phyloP scores from a whole-genome alignment of 345 rosid species.

The Sisymbrium altissimum region DNA sequence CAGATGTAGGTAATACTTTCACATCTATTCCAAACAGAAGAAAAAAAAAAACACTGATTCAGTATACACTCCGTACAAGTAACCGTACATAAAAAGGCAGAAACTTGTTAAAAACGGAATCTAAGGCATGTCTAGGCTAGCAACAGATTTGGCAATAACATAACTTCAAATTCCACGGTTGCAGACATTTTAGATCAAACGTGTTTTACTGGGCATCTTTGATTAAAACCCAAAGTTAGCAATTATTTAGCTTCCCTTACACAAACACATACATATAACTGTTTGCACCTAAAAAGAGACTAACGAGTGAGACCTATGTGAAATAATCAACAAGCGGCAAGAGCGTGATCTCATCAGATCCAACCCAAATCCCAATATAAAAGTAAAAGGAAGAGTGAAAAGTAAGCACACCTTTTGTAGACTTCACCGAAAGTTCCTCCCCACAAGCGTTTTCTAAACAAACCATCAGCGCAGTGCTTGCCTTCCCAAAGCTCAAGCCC shows the following conservation, averaged over 20 bases:
- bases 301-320: not conserved
- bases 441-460: slow-evolving; percentile 94
- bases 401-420: slow-evolving; percentile 62
- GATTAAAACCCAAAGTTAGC: not conserved
- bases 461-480: slow-evolving; percentile 76
- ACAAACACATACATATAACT: not conserved
- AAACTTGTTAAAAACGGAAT: not conserved
- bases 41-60: not conserved
- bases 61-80: not conserved
- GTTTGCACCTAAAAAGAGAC: not conserved
- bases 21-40: slow-evolving; percentile 2
- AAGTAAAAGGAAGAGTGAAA: not conserved
- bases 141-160: not conserved
- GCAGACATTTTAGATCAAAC: not conserved
- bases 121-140: not conserved
- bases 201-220: not conserved
- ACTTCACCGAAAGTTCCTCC: slow-evolving; percentile 99
- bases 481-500: slow-evolving; percentile 99
- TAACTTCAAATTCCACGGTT: not conserved
- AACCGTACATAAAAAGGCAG: not conserved
- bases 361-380: not conserved
- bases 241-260: slow-evolving; percentile 4
- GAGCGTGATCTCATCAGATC: slow-evolving; percentile 11
- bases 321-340: not conserved
- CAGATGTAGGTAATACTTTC: not conserved